Evolutionary conservation across 441 rosid genomes (phyloP).

Genomic region (Oxalis stricta): DNA sequence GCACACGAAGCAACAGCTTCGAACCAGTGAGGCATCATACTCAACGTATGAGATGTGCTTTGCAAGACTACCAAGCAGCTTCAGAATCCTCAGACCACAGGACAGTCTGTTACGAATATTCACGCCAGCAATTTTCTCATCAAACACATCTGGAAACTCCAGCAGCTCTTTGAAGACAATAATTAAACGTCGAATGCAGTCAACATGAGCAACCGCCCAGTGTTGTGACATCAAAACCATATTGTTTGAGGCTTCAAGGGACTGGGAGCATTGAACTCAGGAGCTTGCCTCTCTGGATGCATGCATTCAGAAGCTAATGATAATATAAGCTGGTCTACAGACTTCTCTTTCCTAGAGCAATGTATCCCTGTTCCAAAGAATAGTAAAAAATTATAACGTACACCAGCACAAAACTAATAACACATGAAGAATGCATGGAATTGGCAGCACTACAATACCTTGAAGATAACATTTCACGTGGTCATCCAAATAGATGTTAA

Average conservation of each 20-base stretch:
- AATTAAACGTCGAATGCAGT: constrained; percentile 54
- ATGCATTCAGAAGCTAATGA: constrained; percentile 65
- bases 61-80: constrained; percentile 61
- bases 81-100: constrained; percentile 67
- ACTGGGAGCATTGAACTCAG: constrained; percentile 28
- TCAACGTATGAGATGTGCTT: constrained; percentile 59
- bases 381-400: not conserved
- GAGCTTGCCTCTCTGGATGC: constrained; percentile 45
- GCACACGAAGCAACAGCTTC: constrained; percentile 64
- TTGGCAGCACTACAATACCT: constrained; percentile 35
- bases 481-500: constrained; percentile 33
- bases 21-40: constrained; percentile 51
- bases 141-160: constrained; percentile 36
- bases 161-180: constrained; percentile 55
- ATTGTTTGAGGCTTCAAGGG: constrained; percentile 39
- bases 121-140: constrained; percentile 52
- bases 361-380: constrained; percentile 30
- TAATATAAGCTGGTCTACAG: constrained; percentile 55
- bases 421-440: constrained; percentile 2
- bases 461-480: constrained; percentile 47
- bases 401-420: constrained; percentile 8
- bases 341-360: constrained; percentile 75
- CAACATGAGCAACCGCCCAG: constrained; percentile 76
- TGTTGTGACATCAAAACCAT: constrained; percentile 65
- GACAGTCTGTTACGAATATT: constrained; percentile 48